A percentile compares a stretch with the other conserved stretches of the same genome.
Evolutionary conservation across 148 eudicot genomes (phyloP).

Genomic region (Pouteria glomerata): DNA sequence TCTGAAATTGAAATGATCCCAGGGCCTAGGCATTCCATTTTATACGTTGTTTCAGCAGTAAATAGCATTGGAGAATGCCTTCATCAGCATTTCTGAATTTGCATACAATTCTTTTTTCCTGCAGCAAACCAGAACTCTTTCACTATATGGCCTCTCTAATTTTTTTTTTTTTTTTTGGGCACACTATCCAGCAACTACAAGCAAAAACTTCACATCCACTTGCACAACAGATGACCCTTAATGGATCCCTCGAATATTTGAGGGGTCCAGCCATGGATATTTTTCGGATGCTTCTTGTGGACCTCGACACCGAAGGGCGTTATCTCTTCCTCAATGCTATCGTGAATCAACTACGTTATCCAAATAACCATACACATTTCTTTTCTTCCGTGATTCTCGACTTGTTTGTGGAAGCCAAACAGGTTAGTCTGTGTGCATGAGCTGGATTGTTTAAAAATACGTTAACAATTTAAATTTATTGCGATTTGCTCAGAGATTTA

Average conservation of each 20-base stretch:
- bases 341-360: conserved; percentile 82
- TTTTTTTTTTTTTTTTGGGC: neutral
- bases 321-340: conserved; percentile 77
- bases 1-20: no score
- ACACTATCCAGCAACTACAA: conserved; percentile 64
- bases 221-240: conserved; percentile 40
- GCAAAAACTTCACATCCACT: conserved; percentile 36
- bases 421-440: no score
- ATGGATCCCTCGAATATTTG: conserved; percentile 23
- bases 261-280: conserved; percentile 57
- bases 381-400: conserved; percentile 64
- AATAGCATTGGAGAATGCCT: neutral
- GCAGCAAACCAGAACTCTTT: neutral
- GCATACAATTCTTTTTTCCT: neutral
- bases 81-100: neutral
- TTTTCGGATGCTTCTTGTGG: conserved; percentile 53
- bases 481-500: no score
- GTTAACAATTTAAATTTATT: neutral
- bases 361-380: conserved; percentile 78
- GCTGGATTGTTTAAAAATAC: no score
- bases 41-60: neutral
- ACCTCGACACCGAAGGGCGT: conserved; percentile 76
- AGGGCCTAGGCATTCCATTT: neutral
- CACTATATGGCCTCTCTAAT: no score
- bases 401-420: conserved; percentile 57